These are phyloP conservation scores for Euclidium syriacum DNA, from an alignment of 345 rosid genomes.

Conservation along the genomic window DNA sequence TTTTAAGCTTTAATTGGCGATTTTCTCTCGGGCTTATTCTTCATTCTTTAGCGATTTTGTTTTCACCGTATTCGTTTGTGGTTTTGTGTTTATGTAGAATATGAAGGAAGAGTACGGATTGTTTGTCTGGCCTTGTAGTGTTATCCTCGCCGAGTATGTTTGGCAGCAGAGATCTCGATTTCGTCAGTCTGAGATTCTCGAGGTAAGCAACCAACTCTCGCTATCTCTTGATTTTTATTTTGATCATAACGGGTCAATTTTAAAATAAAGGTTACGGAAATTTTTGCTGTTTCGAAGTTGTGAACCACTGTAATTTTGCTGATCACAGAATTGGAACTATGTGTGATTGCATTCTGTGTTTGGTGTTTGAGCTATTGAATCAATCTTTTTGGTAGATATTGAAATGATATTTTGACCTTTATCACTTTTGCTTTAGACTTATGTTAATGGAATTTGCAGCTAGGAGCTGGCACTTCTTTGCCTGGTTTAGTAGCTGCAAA, in stretches of 20 bases:
- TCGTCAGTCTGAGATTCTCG: no score
- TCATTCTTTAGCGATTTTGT: neutral
- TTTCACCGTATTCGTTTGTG: neutral
- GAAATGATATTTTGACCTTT: neutral
- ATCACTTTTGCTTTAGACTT: no score
- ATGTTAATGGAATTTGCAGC: constrained; percentile 42
- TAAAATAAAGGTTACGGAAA: neutral
- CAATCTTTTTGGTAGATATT: no score
- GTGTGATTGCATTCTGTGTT: neutral
- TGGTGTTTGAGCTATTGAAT: neutral
- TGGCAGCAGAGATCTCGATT: no score
- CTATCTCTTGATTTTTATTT: neutral
- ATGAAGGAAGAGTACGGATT: constrained; percentile 89
- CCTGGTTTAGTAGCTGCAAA: constrained; percentile 65
- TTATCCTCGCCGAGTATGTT: constrained; percentile 80
- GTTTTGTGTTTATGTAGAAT: constrained; percentile 34
- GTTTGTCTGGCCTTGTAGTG: constrained; percentile 86
- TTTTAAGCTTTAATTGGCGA: constrained; percentile 9
- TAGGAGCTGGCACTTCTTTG: constrained; percentile 67
- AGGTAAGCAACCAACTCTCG: constrained; percentile 32
- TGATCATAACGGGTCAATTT: neutral
- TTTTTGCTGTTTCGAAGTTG: neutral
- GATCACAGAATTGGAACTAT: neutral
- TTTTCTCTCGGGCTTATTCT: neutral
- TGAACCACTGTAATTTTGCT: neutral